Base-by-base conservation (phyloP, 805 yeast species). In the Wickerhamiella vanderwaltii region DNA sequence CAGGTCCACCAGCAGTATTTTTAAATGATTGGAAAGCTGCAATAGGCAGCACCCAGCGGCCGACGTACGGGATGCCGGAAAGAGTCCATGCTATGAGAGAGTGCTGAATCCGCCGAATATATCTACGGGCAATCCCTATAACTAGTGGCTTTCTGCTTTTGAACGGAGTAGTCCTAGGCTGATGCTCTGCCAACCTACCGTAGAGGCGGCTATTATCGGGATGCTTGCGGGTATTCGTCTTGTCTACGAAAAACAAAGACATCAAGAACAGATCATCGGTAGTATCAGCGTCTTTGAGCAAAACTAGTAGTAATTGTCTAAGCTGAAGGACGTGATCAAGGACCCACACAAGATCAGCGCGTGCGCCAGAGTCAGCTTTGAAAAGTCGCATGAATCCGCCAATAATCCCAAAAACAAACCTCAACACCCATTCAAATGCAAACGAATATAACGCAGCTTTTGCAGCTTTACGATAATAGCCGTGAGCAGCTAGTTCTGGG, bases 1-100 rank as follows among this genome's bases (percentile, higher is more conserved):
- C 59, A 3, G 66, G 49, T 0, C 71, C 56, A 1, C 80, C 79
- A 15, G 71, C 58, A 17, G 64, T 63, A 32, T 57, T 60, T 48
- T 67, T 57, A 43, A 73, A 64, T 5, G 61, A 60, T 43, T 61
- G 63, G 49, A 71, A 70, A 3, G 75, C 61, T 9, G 63, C 52
- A 0, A 63, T 43, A 1, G 74, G 69, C 12, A 72, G 51, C 3
- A 68, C 58, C 15, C 68, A 44, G 3, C 58, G 43, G 1, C 75
- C 75, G 12, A 69, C 43, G 18, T 57, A 53, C 1, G 79, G 75
- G 5, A 66, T 43, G 41, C 54, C 52, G 6, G 68, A 57, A n/a
- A 65, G 43, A 3, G 56, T 20, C 42, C 60, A 65, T 11, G 68
- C 45, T 7, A 53, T 25, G 7, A 22, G 6, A 2, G 29, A 24